Percentiles rank a stretch among this genome's conserved stretches.
Conservation (phyloP, 805 yeast genomes). For the Kodamaea sagamina region DNA sequence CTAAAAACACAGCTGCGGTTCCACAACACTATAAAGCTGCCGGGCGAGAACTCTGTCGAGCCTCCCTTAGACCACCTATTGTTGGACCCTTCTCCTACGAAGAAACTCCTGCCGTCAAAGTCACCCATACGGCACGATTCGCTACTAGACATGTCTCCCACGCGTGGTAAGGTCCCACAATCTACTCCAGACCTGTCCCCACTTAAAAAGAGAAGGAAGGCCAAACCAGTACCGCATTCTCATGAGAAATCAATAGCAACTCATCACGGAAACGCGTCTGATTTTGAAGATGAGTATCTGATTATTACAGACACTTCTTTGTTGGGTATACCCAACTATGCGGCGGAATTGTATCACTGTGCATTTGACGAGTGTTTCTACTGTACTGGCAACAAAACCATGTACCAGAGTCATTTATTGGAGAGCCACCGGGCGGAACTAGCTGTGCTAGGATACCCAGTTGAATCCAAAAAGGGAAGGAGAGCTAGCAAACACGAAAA, state of each 20-base stretch:
- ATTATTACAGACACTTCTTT: conserved; percentile 15
- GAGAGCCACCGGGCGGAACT: conserved; percentile 23
- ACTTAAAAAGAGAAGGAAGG: conserved; percentile 3
- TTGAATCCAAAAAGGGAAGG: conserved; percentile 7
- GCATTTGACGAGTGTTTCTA: conserved; percentile 28
- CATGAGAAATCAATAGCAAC: not conserved
- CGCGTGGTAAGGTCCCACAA: not conserved
- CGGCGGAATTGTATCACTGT: conserved; percentile 22
- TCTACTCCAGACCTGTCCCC: conserved; percentile 6
- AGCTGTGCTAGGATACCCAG: conserved; percentile 29
- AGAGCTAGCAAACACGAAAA: conserved; percentile 8
- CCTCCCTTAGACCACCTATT: conserved; percentile 10
- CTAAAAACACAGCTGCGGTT: conserved; percentile 17
- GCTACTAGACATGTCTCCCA: not conserved
- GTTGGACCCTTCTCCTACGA: conserved; percentile 11
- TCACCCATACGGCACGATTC: conserved; percentile 1
- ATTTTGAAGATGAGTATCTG: conserved; percentile 30
- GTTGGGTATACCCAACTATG: conserved; percentile 8
- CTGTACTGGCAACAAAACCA: conserved; percentile 29
- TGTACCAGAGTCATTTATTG: conserved; percentile 30
- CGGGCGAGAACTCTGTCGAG: not conserved
- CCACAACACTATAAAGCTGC: conserved; percentile 4
- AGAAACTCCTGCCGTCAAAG: conserved; percentile 7
- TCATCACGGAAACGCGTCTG: too few species aligned
- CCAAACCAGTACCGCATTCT: not conserved